These are phyloP conservation scores for Leccinellum albellum DNA, from an alignment of 768 basidiomycete genomes.

Conservation along the genomic window DNA sequence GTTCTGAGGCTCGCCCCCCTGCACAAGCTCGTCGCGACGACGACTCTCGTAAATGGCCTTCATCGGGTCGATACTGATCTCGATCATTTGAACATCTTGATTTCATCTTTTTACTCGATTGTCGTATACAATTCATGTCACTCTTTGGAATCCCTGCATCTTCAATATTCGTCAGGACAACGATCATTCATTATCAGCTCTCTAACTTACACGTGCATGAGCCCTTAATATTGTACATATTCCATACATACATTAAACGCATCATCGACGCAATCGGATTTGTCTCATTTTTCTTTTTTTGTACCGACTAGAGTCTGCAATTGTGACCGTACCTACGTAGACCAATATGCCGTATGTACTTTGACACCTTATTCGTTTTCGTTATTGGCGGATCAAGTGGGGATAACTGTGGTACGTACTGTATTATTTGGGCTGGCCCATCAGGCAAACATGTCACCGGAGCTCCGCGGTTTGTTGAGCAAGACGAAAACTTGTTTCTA, in stretches of 20 bases:
- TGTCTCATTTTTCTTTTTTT: conserved; percentile 19
- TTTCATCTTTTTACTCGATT: conserved; percentile 34
- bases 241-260: conserved; percentile 27
- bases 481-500: not conserved
- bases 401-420: conserved; percentile 21
- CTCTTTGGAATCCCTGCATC: conserved; percentile 31
- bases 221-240: conserved; percentile 38
- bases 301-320: conserved; percentile 24
- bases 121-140: conserved; percentile 33
- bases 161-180: conserved; percentile 33
- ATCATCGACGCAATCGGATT: conserved; percentile 27
- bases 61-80: conserved; percentile 44
- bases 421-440: conserved; percentile 4
- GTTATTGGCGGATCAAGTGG: conserved; percentile 11
- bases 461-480: conserved; percentile 29
- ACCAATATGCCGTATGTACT: conserved; percentile 27
- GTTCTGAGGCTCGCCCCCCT: conserved; percentile 26
- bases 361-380: conserved; percentile 12
- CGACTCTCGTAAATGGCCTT: conserved; percentile 49
- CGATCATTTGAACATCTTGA: conserved; percentile 30
- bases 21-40: conserved; percentile 41
- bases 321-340: conserved; percentile 16
- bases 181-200: conserved; percentile 35
- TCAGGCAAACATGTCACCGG: conserved; percentile 14
- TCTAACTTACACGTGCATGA: conserved; percentile 33